Evolutionary conservation across 768 basidiomycete genomes (phyloP), one percentile per base, ranked within the genome.

Genomic region (Leucocoprinus leucothites): DNA sequence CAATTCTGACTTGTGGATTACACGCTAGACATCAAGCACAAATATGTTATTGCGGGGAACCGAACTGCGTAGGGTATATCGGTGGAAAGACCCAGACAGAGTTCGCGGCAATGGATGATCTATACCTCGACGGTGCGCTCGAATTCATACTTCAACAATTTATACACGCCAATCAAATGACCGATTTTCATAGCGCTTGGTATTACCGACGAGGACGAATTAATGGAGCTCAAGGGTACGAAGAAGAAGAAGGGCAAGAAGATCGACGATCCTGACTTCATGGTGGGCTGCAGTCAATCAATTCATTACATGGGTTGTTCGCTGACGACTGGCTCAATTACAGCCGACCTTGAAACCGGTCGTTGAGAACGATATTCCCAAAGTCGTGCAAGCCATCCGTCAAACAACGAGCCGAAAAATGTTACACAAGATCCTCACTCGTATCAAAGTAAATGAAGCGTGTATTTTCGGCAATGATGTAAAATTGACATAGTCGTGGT

Each of bases 41-140:
- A 67, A 79, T 78, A 26, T 99, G 97, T 69, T 94, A 90, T 64
- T 99, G 97, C 63, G 94, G 94, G 6, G 97, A 98, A 65, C 78
- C 90, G 1, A 94, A 95, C 60, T 99, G 97, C 64, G 86, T 97
- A 4, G 97, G 97, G 2, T 92, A 83, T 65, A 94, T 99, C 61
- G 97, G 97, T 57, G 97, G 97, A 21, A 99, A 98, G 73, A 98
- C 95, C 0, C 97, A 99, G 69, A 98, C 97, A 1, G 96, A 98
- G 65, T 80, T 98, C 19, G 91, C 84, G 5, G 85, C 86, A 7
- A 95, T 98, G 86, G 94, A 97, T 66, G 94, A 98, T 64, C 76
- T 98, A 2, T 93, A 91, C 70, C 82, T 98, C 19, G 94, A 98
- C 63, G 95, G 93, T 92, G 63, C 50, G 78, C 58, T 50, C 38